A percentile compares a stretch with the other conserved stretches of the same genome.
phyloP scores from a whole-genome alignment of 2,329 filamentous ascomycete species.

The Aspergillus nomiae region DNA sequence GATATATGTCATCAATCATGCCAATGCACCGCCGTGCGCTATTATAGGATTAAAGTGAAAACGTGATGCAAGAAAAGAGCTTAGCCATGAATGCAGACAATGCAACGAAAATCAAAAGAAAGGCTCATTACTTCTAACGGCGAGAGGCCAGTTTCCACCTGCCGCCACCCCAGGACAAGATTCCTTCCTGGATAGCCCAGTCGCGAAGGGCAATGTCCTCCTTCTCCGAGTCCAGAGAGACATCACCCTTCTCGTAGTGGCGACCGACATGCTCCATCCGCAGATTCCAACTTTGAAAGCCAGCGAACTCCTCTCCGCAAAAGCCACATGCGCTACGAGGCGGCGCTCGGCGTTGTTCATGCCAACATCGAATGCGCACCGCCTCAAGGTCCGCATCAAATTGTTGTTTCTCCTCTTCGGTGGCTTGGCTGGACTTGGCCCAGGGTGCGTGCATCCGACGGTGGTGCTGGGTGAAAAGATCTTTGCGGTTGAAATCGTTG shows the following conservation, averaged over 20 bases:
- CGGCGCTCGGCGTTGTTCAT: slow-evolving; percentile 64
- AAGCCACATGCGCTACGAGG: slow-evolving; percentile 60
- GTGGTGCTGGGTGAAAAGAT: slow-evolving; percentile 86
- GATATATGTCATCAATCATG: not conserved
- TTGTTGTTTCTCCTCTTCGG: slow-evolving; percentile 33
- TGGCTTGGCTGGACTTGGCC: slow-evolving; percentile 50
- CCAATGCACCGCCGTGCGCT: not conserved
- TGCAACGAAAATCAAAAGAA: not conserved
- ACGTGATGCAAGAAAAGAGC: not conserved
- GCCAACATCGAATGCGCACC: slow-evolving; percentile 62
- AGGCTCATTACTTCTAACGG: not conserved
- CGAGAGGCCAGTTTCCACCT: not conserved
- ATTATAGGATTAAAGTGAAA: not conserved
- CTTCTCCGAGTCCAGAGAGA: not conserved
- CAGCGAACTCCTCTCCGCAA: slow-evolving; percentile 50
- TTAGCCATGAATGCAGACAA: not conserved
- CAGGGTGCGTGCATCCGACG: slow-evolving; percentile 76
- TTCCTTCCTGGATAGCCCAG: slow-evolving; percentile 1
- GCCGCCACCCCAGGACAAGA: not conserved
- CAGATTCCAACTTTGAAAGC: not conserved
- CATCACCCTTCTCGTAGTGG: not conserved
- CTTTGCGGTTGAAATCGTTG: slow-evolving; percentile 85
- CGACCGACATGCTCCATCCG: slow-evolving; percentile 7
- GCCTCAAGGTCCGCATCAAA: slow-evolving; percentile 58
- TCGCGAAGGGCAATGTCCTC: slow-evolving; percentile 1